phyloP scores from a whole-genome alignment of 768 basidiomycete species.

The Russula lepida region DNA sequence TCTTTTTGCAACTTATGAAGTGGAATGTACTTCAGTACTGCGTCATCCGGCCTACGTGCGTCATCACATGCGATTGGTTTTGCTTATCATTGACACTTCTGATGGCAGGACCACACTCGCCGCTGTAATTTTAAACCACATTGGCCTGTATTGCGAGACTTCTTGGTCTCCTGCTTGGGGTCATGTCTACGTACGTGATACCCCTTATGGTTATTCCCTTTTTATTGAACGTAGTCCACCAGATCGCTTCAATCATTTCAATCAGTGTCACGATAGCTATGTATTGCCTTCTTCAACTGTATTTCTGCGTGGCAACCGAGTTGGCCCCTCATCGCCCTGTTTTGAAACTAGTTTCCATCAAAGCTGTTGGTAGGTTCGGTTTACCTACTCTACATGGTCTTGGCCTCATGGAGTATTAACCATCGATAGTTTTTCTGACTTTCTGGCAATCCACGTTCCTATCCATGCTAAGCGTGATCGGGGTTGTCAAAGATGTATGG shows the following conservation, averaged over 20 bases:
- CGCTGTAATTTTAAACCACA: slow-evolving; percentile 53
- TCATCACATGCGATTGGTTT: not conserved
- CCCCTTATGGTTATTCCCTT: not conserved
- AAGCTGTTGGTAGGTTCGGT: slow-evolving; percentile 51
- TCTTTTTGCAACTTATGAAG: slow-evolving; percentile 67
- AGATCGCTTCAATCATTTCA: slow-evolving; percentile 57
- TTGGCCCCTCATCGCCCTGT: slow-evolving; percentile 54
- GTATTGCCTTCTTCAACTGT: slow-evolving; percentile 71
- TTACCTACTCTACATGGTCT: not conserved
- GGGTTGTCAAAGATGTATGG: slow-evolving; percentile 55
- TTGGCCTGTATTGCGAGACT: slow-evolving; percentile 63
- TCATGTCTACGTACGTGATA: slow-evolving; percentile 50
- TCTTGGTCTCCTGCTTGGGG: slow-evolving; percentile 64
- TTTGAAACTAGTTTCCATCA: slow-evolving; percentile 62
- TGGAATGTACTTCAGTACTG: slow-evolving; percentile 72
- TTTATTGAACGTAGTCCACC: not conserved
- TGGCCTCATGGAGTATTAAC: not conserved
- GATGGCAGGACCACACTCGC: slow-evolving; percentile 43
- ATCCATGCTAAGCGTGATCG: slow-evolving; percentile 46
- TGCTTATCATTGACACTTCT: not conserved
- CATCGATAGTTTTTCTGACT: slow-evolving; percentile 50
- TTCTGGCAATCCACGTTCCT: slow-evolving; percentile 70
- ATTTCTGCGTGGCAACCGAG: slow-evolving; percentile 44
- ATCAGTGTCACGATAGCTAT: slow-evolving; percentile 68
- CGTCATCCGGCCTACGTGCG: slow-evolving; percentile 51